Evolutionary conservation across 208 protist species (phyloP).

Genomic region (Naegleria fowleri): DNA sequence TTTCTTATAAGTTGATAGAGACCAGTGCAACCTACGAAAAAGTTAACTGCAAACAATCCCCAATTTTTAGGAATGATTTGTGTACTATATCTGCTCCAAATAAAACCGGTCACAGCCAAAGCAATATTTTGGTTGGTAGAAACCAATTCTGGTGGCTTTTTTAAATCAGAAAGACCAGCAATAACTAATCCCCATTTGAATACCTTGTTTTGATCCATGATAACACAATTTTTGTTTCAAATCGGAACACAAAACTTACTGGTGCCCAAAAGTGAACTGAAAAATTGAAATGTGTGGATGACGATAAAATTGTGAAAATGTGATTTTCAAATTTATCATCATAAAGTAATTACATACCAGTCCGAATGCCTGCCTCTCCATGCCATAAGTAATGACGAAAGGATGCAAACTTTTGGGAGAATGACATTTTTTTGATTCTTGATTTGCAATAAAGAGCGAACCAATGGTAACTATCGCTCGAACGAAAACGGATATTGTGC

Average conservation of each 20-base stretch:
- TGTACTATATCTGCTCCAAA: slow-evolving; percentile 31
- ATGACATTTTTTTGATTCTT: neutral
- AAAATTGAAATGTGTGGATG: neutral
- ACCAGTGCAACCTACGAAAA: slow-evolving; percentile 30
- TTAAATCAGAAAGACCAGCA: slow-evolving; percentile 16
- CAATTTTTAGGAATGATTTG: slow-evolving; percentile 34
- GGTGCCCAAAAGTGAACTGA: neutral
- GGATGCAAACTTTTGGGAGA: neutral
- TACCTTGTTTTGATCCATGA: neutral
- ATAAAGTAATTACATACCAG: neutral
- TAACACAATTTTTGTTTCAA: neutral
- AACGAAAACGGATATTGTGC: too few relatives aligned
- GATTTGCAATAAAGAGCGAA: neutral
- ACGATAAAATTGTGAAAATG: neutral
- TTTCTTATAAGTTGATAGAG: slow-evolving; percentile 29
- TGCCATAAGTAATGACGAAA: neutral
- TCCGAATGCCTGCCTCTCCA: neutral
- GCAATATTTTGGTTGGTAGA: slow-evolving; percentile 18
- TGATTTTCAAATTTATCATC: too few relatives aligned
- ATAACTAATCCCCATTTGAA: slow-evolving; percentile 16
- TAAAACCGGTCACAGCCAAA: neutral
- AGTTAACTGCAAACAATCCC: slow-evolving; percentile 30
- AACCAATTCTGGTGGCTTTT: neutral
- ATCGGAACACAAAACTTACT: neutral
- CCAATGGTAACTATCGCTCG: too few relatives aligned